A percentile compares a stretch with the other conserved stretches of the same genome.
phyloP scores from a whole-genome alignment of 73 alveolate genomes.

The Durusdinium trenchii region DNA sequence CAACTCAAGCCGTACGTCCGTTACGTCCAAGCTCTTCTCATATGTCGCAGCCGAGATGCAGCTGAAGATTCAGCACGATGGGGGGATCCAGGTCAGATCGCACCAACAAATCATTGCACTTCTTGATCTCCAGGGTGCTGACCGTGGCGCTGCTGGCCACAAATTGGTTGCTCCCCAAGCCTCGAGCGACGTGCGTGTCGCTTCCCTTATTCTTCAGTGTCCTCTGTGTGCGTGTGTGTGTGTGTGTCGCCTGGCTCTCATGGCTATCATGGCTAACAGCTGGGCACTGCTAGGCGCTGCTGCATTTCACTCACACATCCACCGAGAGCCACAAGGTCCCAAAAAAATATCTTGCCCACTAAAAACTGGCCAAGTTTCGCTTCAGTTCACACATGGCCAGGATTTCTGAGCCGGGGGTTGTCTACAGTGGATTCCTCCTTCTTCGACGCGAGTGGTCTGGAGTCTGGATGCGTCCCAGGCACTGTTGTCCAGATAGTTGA shows the following conservation, averaged over 20 bases:
- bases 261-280: no score
- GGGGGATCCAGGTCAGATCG: constrained; percentile 6
- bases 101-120: neutral
- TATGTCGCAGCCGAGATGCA: neutral
- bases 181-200: neutral
- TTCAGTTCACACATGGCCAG: no score
- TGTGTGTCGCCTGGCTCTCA: no score
- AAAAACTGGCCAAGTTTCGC: no score
- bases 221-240: no score
- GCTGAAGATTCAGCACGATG: constrained; percentile 2
- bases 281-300: no score
- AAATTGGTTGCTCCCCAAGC: neutral
- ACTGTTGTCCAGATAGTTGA: constrained; percentile 34
- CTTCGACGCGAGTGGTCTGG: neutral
- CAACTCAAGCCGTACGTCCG: no score
- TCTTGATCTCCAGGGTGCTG: constrained; percentile 43
- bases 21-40: no score
- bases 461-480: neutral
- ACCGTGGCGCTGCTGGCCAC: constrained; percentile 36
- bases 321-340: no score
- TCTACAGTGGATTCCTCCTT: neutral
- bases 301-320: no score
- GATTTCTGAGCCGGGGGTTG: neutral
- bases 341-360: no score
- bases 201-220: neutral